A percentile compares a stretch with the other conserved stretches of the same genome.
Evolutionary conservation across 371 early-diverging fungal genomes (phyloP).

Genomic region (Apophysomyces sp.): DNA sequence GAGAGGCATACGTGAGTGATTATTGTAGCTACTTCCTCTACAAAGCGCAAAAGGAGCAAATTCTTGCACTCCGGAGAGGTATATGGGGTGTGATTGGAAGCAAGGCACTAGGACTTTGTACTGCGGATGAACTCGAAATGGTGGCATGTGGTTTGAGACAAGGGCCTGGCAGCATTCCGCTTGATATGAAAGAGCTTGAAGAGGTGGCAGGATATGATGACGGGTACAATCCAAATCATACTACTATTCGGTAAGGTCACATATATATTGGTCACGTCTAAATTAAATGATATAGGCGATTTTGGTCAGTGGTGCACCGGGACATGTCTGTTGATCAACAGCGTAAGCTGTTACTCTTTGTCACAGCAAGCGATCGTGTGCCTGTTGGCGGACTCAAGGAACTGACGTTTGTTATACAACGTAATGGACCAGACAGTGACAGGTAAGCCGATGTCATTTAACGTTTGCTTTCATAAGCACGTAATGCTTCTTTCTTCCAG

Average conservation of each 20-base stretch:
- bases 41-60: conserved; percentile 63
- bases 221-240: conserved; percentile 62
- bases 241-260: conserved; percentile 42
- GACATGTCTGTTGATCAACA: conserved; percentile 68
- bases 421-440: conserved; percentile 93
- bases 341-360: conserved; percentile 85
- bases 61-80: conserved; percentile 70
- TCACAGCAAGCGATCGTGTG: conserved; percentile 96
- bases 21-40: conserved; percentile 70
- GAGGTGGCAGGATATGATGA: conserved; percentile 83
- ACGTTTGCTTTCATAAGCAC: not conserved
- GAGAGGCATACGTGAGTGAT: conserved; percentile 74
- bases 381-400: conserved; percentile 84
- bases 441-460: conserved; percentile 31
- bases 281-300: conserved; percentile 42
- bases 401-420: conserved; percentile 86
- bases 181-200: conserved; percentile 78
- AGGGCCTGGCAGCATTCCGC: conserved; percentile 27
- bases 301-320: conserved; percentile 90
- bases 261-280: conserved; percentile 14
- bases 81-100: conserved; percentile 74
- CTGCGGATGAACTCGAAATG: conserved; percentile 53
- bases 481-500: conserved; percentile 11
- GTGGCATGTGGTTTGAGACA: conserved; percentile 50
- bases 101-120: conserved; percentile 34